A percentile compares a stretch with the other conserved stretches of the same genome.
Evolutionary conservation across 257 asterid genomes (phyloP).

Genomic region (Echium plantagineum): DNA sequence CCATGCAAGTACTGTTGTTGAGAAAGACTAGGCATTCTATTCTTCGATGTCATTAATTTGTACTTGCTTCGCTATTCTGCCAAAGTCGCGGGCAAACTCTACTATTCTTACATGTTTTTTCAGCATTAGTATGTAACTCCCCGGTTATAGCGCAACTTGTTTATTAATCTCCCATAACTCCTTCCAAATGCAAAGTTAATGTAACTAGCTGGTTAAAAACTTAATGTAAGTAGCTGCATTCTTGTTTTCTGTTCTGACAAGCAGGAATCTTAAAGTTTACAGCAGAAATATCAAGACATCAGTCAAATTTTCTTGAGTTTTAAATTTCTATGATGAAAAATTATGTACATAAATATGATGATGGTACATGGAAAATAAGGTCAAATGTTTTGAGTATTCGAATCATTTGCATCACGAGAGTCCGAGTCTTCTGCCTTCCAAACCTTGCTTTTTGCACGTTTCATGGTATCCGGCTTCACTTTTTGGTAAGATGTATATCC

Average conservation of each 20-base stretch:
- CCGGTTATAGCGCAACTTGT: no score
- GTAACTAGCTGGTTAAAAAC: background rate
- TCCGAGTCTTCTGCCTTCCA: background rate
- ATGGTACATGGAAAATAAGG: background rate
- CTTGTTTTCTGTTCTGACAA: background rate
- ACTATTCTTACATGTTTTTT: no score
- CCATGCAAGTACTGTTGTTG: no score
- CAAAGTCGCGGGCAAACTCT: no score
- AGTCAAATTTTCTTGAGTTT: background rate
- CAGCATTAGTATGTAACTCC: no score
- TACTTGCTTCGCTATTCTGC: no score
- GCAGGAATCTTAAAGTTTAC: background rate
- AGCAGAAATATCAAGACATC: background rate
- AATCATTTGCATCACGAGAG: background rate
- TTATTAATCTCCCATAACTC: no score
- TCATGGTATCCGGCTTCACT: background rate
- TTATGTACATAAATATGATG: background rate
- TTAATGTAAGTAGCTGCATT: background rate
- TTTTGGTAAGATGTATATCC: background rate
- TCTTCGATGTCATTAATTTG: no score
- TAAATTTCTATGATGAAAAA: background rate
- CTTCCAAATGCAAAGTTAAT: no score
- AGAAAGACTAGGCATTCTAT: no score
- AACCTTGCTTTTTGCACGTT: background rate
- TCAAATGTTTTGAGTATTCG: background rate